Conservation (phyloP, 2,329 filamentous ascomycete species). For the Sarocladiaceae sp. region DNA sequence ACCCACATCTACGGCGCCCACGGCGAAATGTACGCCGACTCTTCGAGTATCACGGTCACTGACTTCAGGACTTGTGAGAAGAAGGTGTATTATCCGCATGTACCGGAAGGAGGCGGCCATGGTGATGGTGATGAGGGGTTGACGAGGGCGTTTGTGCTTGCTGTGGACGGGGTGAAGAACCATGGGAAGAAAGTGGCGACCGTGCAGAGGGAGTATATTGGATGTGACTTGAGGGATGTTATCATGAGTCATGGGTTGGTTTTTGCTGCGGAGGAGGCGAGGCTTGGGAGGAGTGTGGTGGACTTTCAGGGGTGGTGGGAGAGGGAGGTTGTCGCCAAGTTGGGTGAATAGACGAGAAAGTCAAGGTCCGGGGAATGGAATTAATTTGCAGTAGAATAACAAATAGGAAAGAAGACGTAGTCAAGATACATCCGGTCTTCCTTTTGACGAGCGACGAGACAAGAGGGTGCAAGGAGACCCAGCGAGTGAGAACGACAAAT, state of each 20-base stretch:
- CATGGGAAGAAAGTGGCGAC: constrained; percentile 59
- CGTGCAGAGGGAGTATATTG: constrained; percentile 73
- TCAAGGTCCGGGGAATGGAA: too few species aligned
- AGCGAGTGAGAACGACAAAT: too few species aligned
- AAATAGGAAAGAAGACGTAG: too few species aligned
- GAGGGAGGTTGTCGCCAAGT: constrained; percentile 21
- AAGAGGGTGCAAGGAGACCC: too few species aligned
- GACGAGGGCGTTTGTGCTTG: constrained; percentile 75
- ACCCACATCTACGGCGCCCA: constrained; percentile 80
- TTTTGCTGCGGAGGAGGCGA: constrained; percentile 89
- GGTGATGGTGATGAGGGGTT: constrained; percentile 50
- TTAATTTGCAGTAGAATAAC: too few species aligned
- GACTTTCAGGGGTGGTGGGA: constrained; percentile 77
- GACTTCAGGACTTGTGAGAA: constrained; percentile 41
- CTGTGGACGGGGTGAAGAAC: constrained; percentile 75
- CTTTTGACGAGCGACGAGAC: too few species aligned
- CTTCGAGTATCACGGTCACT: constrained; percentile 68
- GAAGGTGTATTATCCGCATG: constrained; percentile 23
- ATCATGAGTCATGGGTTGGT: constrained; percentile 87
- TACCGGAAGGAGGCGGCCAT: constrained; percentile 31
- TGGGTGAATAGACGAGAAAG: constrained; percentile 9
- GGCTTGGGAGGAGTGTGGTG: constrained; percentile 64
- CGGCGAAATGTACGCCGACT: constrained; percentile 86
- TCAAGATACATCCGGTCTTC: too few species aligned
- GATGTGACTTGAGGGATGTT: constrained; percentile 80